Base-by-base conservation (phyloP, 495 filamentous ascomycete species). In the Tetracladium setigerum region DNA sequence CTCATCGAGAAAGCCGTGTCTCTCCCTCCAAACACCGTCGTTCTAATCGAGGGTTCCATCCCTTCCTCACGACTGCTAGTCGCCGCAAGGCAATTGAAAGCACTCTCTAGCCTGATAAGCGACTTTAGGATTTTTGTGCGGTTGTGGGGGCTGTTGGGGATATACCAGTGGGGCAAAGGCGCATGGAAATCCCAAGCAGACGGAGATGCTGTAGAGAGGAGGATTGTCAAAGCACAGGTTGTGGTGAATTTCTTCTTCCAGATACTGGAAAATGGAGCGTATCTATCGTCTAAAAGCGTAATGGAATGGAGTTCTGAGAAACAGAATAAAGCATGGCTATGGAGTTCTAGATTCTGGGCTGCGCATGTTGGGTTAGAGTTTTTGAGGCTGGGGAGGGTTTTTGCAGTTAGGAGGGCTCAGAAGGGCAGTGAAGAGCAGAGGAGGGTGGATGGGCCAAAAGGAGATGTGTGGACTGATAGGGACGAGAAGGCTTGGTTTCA, bases 281-380 rank as follows among this genome's bases (percentile, higher is more conserved):
- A 85, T 67, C 73, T 97, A 8, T 76, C 82, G 5, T 61, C 67
- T 16, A 86, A 87, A 55, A 78, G 78, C 14, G 72, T 95, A 0
- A 57, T 95, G 24, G 71, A 69, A 2, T 77, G 72, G 62, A 72
- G 72, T 16, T 72, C 76, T 4, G 57, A 71, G 44, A 62, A 64
- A 42, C 69, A 77, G 59, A 69, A 60, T 19, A 68, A 67, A 47
- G 81, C 78, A 62, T 81, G 76, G 64, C 57, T 81, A 30, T 94
- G 85, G 86, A 87, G 86, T 61, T 76, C 73, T 13, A 67, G 89
- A 13, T 84, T 83, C 53, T 95, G 90, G 90, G 79, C 79, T 44
- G 72, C 70, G 13, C 86, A 89, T 67, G 81, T 92, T 27, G 79
- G 73, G 47, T 65, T 92, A 33, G 84, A 95, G 66, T 77, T 89